Evolutionary conservation across 441 rosid species (phyloP), one percentile per base, ranked within the genome.

Genomic region (Cnidoscolus chayamansa): DNA sequence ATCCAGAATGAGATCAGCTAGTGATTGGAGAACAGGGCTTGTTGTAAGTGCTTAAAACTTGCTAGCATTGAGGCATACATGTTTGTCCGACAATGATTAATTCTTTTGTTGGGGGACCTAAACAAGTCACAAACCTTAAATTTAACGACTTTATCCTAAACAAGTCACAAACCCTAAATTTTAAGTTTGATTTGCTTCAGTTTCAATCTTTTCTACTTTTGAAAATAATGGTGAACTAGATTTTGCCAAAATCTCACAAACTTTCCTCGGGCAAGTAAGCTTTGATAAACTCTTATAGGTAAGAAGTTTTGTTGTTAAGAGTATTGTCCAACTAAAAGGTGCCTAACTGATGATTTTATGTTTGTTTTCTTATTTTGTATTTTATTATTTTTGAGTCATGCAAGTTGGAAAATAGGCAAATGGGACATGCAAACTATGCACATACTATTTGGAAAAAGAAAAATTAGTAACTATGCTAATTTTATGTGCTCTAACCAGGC

Each of bases 1-100:
- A 51, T 79, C 83, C 19, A 84, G 82, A 81, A 86, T 90, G 86
- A 83, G 74, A 74, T 85, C 90, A 17, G 88, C 82, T 72, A 82
- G 87, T 80, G 83, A 78, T 16, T 86, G 91, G 94, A 92, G 98
- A 76, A 79, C 78, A 70, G 75, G 72, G 78, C 80, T 94, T 73
- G 86, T 89, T 71, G 99, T 94, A 89, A 92, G 95, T 82, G 73
- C 59, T 81, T 65, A 75, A 15, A 65, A 58, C 80, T 71, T 63
- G 65, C 59, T 67, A 43, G 54, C 60, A 63, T 65, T 60, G 67
- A 64, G 67, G 65, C 53, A 31, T 62, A 61, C 72, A 51, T 66
- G 49, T 67, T 25, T 56, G 50, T 68, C 67, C 68, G 5, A 65
- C 53, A 61, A 12, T 32, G 51, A 62, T 16, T 4, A 54, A 48